Evolutionary conservation across 1,284 basidiomycete genomes (phyloP), one percentile per base, ranked within the genome.

Genomic region (Sphagnurus paluster): DNA sequence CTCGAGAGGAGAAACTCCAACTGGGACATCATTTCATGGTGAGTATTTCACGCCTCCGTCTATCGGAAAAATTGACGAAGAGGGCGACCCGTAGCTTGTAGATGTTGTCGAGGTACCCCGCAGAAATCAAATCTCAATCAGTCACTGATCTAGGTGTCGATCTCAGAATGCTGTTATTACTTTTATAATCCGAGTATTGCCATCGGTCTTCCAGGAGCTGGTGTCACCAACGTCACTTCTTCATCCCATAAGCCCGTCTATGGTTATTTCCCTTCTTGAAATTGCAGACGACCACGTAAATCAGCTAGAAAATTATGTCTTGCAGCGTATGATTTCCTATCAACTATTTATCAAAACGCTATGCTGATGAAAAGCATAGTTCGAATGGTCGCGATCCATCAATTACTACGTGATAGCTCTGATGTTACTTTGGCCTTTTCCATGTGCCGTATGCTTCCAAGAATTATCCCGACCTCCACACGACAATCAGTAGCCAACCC

Each of bases 111-210:
- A 57, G 48, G 56, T 54, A 35, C 24, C 25, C 30, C 10, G 6
- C 8, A 11, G 1, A 23, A 7, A 3, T 23, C 40, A 11, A 1
- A 10, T 26, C 35, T 28, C 28, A 13, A 13, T 34, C 4, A 3
- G 36, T n/a, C 4, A 8, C 11, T 19, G 6, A 13, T 33, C 13
- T n/a, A n/a, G n/a, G 41, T 23, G 11, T 7, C n/a, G 14, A 14
- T 6, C 13, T 5, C 21, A 57, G 56, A 41, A 50, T 19, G 52
- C 54, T 16, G 46, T 56, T 6, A 54, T 52, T 28, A 48, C 54
- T 20, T 57, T 57, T 25, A 25, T 56, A 20, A 30, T 54, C 24
- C 54, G 54, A 24, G 39, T 57, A 7, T 42, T 57, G 21, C 56
- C 56, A 6, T 39, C 38, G 21, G 46, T 54, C 5, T 42, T 54